Conservation (phyloP, 768 basidiomycete species). For the Amanita pseudoporphyria region DNA sequence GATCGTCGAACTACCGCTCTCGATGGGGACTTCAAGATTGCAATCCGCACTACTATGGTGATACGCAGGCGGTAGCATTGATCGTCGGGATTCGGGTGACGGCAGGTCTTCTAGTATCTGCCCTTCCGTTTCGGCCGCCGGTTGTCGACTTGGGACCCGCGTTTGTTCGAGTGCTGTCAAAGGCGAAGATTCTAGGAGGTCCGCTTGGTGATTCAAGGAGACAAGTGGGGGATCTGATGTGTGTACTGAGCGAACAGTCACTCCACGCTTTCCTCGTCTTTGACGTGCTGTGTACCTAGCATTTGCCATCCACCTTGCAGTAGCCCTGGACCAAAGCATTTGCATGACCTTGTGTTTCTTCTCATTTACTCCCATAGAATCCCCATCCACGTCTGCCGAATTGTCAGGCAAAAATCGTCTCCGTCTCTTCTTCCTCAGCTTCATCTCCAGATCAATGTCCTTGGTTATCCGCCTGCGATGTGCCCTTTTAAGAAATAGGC, state of each 20-base stretch:
- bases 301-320: constrained; percentile 60
- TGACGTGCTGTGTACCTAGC: constrained; percentile 52
- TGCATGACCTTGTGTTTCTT: constrained; percentile 39
- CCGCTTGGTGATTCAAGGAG: neutral
- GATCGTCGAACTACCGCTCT: neutral
- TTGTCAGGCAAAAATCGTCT: constrained; percentile 10
- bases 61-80: constrained; percentile 30
- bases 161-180: constrained; percentile 3
- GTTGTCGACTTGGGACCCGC: neutral
- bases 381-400: constrained; percentile 4
- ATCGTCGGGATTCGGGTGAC: neutral
- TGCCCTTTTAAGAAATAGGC: constrained; percentile 50
- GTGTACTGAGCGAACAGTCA: constrained; percentile 16
- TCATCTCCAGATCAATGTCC: constrained; percentile 45
- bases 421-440: constrained; percentile 22
- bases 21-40: neutral
- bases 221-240: constrained; percentile 18
- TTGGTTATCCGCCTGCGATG: constrained; percentile 20
- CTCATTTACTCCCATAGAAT: constrained; percentile 34
- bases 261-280: constrained; percentile 34
- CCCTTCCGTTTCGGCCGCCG: neutral
- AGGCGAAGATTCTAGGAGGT: neutral
- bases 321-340: constrained; percentile 56
- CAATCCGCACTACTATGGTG: constrained; percentile 20
- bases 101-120: neutral